phyloP scores from a whole-genome alignment of 2,329 filamentous ascomycete species.

The Arthrobotrys musiformis region DNA sequence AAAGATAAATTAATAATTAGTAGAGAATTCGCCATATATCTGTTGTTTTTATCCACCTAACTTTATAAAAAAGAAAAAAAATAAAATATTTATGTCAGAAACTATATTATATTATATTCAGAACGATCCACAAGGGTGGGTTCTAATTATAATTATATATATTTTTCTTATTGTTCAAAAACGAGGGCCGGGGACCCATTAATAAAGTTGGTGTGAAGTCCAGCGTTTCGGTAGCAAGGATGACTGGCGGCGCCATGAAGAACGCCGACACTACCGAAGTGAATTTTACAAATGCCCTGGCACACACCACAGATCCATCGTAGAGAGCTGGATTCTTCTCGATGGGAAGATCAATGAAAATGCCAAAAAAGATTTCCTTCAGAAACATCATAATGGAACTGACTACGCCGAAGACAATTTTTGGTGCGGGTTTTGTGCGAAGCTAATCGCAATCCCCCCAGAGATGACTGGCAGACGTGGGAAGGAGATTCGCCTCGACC shows the following conservation, averaged over 20 bases:
- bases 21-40: too few species aligned
- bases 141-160: too few species aligned
- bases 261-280: slow-evolving; percentile 76
- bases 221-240: slow-evolving; percentile 90
- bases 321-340: slow-evolving; percentile 35
- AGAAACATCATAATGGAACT: slow-evolving; percentile 71
- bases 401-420: slow-evolving; percentile 73
- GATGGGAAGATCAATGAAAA: slow-evolving; percentile 59
- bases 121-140: too few species aligned
- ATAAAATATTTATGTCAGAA: too few species aligned
- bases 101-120: too few species aligned
- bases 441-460: slow-evolving; percentile 68
- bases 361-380: slow-evolving; percentile 65
- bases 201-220: too few species aligned
- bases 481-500: slow-evolving; percentile 69
- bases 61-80: too few species aligned
- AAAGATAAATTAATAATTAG: too few species aligned
- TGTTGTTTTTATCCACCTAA: too few species aligned
- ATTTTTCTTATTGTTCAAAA: too few species aligned
- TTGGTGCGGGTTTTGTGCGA: slow-evolving; percentile 87
- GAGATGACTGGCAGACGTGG: slow-evolving; percentile 69
- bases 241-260: slow-evolving; percentile 93
- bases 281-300: slow-evolving; percentile 78
- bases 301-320: slow-evolving; percentile 64
- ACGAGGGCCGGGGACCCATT: too few species aligned